Conservation (phyloP, 139 green algal species). For the Chlorella vulgaris region DNA sequence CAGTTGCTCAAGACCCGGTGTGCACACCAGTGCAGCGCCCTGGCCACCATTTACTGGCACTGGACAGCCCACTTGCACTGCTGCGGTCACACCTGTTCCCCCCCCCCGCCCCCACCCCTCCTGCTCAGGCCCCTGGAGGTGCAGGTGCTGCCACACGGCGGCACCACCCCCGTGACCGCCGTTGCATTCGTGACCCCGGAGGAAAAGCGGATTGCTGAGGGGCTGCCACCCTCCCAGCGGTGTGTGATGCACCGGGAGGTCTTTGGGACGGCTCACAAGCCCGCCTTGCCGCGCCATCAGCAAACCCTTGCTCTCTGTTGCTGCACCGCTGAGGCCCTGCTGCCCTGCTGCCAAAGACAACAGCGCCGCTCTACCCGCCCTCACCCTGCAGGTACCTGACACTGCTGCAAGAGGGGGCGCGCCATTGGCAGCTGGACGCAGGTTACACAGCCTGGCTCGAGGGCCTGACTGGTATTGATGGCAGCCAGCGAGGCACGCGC, state of each 20-base stretch:
- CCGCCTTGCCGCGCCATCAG: too few relatives aligned
- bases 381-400: constrained; percentile 58
- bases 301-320: too few relatives aligned
- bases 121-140: constrained; percentile 55
- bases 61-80: too few relatives aligned
- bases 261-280: background rate
- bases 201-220: constrained; percentile 37
- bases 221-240: constrained; percentile 43
- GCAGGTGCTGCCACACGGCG: constrained; percentile 32
- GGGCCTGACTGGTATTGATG: constrained; percentile 14
- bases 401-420: constrained; percentile 46
- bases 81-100: background rate
- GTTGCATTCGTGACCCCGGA: constrained; percentile 59
- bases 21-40: too few relatives aligned
- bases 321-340: too few relatives aligned
- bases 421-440: constrained; percentile 44
- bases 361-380: too few relatives aligned
- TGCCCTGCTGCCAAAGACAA: too few relatives aligned
- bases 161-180: constrained; percentile 20
- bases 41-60: too few relatives aligned
- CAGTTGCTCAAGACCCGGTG: too few relatives aligned
- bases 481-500: constrained; percentile 2
- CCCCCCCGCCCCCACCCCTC: background rate
- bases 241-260: background rate
- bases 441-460: constrained; percentile 49